Evolutionary conservation across 106 monocot genomes (phyloP).

Genomic region (Allium cepa): DNA sequence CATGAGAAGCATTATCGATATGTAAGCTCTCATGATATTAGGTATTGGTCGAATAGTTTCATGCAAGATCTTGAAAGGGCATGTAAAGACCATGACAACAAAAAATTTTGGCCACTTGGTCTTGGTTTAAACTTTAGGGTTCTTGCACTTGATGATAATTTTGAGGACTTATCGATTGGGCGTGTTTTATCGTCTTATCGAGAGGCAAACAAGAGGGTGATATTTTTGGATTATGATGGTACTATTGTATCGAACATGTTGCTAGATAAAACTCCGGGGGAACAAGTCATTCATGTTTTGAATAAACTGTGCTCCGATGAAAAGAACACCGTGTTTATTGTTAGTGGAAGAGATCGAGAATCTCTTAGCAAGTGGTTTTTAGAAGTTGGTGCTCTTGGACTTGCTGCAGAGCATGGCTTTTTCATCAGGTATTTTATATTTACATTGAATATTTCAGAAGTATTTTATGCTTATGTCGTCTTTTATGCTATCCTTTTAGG

Average conservation of each 20-base stretch:
- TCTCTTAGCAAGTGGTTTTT: slow-evolving; percentile 33
- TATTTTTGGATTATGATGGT: slow-evolving; percentile 58
- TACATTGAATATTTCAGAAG: no score
- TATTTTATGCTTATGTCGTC: no score
- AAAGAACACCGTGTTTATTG: slow-evolving; percentile 36
- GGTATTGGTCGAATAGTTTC: slow-evolving; percentile 48
- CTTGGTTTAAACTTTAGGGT: slow-evolving; percentile 50
- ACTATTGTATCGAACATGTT: slow-evolving; percentile 29
- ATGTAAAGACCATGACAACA: slow-evolving; percentile 42
- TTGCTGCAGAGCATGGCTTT: slow-evolving; percentile 59
- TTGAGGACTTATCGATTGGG: slow-evolving; percentile 33
- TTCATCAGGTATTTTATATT: slow-evolving; percentile 29
- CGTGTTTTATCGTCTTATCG: slow-evolving; percentile 21
- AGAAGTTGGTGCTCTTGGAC: slow-evolving; percentile 27
- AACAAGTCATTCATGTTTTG: slow-evolving; percentile 21
- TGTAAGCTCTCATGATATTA: slow-evolving; percentile 50
- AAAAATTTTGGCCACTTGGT: slow-evolving; percentile 45
- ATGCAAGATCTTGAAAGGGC: slow-evolving; percentile 41
- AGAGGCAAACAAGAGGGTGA: slow-evolving; percentile 23
- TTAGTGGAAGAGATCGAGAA: slow-evolving; percentile 37
- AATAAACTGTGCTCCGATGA: slow-evolving; percentile 30
- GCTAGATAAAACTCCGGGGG: slow-evolving; percentile 24
- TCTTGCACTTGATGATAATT: slow-evolving; percentile 36
- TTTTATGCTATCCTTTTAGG: slow-evolving; percentile 3
- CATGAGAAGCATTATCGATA: slow-evolving; percentile 65